Percentiles rank a stretch among this genome's conserved stretches.
phyloP scores from a whole-genome alignment of 345 rosid genomes.

The Moricandia arvensis region DNA sequence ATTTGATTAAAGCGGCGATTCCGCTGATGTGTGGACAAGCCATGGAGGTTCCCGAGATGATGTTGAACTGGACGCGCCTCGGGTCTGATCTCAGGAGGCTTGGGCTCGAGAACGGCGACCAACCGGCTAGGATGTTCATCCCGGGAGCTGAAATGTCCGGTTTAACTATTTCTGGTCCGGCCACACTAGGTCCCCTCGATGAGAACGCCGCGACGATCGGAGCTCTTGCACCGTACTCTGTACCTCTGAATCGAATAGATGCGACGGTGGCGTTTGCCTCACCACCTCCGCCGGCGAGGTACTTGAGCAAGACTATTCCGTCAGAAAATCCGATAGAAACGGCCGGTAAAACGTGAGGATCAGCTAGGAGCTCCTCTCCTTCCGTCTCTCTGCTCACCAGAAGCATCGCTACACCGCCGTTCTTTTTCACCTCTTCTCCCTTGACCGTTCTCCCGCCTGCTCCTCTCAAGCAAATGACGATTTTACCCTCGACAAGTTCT shows the following conservation, averaged over 20 bases:
- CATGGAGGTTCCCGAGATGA: conserved; percentile 88
- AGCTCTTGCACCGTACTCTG: conserved; percentile 54
- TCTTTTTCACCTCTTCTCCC: conserved; percentile 54
- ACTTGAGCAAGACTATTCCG: conserved; percentile 42
- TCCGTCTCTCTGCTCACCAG: conserved; percentile 43
- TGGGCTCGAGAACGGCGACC: conserved; percentile 60
- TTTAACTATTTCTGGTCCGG: conserved; percentile 59
- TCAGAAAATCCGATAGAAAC: conserved; percentile 48
- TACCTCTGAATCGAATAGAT: conserved; percentile 57
- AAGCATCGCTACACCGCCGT: conserved; percentile 74
- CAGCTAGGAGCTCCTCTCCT: conserved; percentile 70
- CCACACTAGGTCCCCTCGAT: conserved; percentile 67
- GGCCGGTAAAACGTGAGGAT: conserved; percentile 67
- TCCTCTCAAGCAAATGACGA: conserved; percentile 59
- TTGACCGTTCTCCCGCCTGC: conserved; percentile 46
- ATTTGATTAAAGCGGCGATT: conserved; percentile 65
- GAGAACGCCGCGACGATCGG: conserved; percentile 76
- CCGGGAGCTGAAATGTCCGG: conserved; percentile 88
- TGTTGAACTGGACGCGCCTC: conserved; percentile 60
- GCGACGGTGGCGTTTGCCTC: conserved; percentile 42
- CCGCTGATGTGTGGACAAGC: conserved; percentile 85
- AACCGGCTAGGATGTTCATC: conserved; percentile 72
- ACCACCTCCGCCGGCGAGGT: conserved; percentile 34
- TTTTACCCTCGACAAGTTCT: conserved; percentile 51
- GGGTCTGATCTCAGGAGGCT: conserved; percentile 48